Conservation (phyloP, 805 yeast species). For the Pichia eremophila region DNA sequence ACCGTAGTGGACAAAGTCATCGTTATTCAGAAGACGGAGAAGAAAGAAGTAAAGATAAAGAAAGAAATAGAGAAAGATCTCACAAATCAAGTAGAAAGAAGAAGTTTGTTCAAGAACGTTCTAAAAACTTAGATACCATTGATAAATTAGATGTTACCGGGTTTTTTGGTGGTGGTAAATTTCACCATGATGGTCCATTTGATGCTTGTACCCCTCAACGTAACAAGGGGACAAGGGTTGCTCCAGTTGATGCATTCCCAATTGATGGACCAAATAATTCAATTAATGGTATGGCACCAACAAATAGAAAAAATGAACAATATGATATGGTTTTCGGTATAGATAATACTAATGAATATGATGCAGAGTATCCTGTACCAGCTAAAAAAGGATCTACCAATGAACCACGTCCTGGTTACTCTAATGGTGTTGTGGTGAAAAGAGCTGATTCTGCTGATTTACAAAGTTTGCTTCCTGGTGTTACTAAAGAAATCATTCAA, state of each 20-base stretch:
- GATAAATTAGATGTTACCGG: conserved; percentile 96
- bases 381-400: conserved; percentile 3
- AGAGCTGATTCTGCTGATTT: conserved; percentile 20
- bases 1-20: not conserved
- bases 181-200: conserved; percentile 98
- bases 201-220: conserved; percentile 98
- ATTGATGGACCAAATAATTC: conserved; percentile 90
- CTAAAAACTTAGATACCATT: conserved; percentile 82
- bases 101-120: conserved; percentile 37
- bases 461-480: conserved; percentile 24
- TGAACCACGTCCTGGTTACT: conserved; percentile 12
- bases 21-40: conserved; percentile 10
- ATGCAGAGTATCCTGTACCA: conserved; percentile 26
- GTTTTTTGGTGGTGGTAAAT: conserved; percentile 81
- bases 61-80: conserved; percentile 15
- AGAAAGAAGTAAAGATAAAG: conserved; percentile 7
- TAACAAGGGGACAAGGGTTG: conserved; percentile 61
- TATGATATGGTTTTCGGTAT: conserved; percentile 74
- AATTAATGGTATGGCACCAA: conserved; percentile 57
- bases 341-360: conserved; percentile 37
- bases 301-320: conserved; percentile 47
- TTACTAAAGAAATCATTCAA: conserved; percentile 44
- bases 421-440: conserved; percentile 24
- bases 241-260: conserved; percentile 95
- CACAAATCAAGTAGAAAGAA: conserved; percentile 22